phyloP scores from a whole-genome alignment of 257 asterid species.

The Asclepias syriaca region DNA sequence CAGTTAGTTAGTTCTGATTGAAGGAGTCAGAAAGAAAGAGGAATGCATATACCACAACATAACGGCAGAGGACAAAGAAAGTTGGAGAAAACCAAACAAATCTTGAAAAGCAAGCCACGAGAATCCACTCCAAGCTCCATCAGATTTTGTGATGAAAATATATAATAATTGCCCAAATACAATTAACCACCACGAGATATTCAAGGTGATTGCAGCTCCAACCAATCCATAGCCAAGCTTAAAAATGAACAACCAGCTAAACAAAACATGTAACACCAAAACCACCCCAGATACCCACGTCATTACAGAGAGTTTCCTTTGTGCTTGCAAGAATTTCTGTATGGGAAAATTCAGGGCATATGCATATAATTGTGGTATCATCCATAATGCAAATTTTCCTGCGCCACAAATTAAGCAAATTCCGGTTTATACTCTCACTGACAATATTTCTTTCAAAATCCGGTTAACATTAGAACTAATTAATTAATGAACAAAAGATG shows the following conservation, averaged over 20 bases:
- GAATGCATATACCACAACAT: constrained; percentile 56
- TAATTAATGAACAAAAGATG: no score
- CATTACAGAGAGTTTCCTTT: constrained; percentile 66
- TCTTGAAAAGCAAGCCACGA: constrained; percentile 70
- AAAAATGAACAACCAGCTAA: constrained; percentile 66
- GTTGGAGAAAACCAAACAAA: constrained; percentile 56
- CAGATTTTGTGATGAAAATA: constrained; percentile 51
- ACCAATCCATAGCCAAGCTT: constrained; percentile 56
- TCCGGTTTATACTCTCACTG: neutral
- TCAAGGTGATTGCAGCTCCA: constrained; percentile 68
- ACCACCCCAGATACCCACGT: constrained; percentile 55
- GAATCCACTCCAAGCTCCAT: constrained; percentile 83
- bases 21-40: constrained; percentile 4
- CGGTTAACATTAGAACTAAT: no score
- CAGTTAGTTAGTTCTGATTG: neutral
- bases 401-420: constrained; percentile 7
- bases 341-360: constrained; percentile 75
- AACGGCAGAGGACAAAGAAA: constrained; percentile 72
- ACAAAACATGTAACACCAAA: constrained; percentile 40
- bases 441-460: no score
- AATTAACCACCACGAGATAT: constrained; percentile 68
- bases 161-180: constrained; percentile 47
- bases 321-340: constrained; percentile 79
- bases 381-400: constrained; percentile 68
- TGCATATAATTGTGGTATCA: constrained; percentile 77